These are phyloP conservation scores for Cyberlindnera xylosilytica DNA, from an alignment of 805 yeast genomes.

Conservation along the genomic window DNA sequence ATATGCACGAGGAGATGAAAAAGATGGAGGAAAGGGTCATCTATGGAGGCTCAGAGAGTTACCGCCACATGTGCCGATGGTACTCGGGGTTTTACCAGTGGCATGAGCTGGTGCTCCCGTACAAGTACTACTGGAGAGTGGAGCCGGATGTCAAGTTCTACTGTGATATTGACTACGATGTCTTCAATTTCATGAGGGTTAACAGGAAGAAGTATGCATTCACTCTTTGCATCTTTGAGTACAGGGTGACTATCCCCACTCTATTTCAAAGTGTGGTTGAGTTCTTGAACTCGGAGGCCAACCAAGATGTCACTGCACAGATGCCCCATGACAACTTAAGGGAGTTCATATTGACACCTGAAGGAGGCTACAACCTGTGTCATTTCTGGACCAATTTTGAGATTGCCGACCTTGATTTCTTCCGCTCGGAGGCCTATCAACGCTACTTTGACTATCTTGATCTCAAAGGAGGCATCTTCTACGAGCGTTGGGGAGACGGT, in stretches of 20 bases:
- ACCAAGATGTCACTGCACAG: constrained; percentile 7
- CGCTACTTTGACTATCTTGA: constrained; percentile 72
- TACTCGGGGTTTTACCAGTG: constrained; percentile 83
- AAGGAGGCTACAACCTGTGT: constrained; percentile 74
- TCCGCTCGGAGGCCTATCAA: constrained; percentile 66
- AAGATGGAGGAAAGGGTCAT: constrained; percentile 53
- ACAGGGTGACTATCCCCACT: constrained; percentile 35
- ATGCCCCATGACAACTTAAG: constrained; percentile 59
- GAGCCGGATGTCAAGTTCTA: constrained; percentile 75
- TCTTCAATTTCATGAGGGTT: constrained; percentile 55
- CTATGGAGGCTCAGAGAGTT: constrained; percentile 72
- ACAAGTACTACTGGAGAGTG: constrained; percentile 91
- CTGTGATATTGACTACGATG: constrained; percentile 63
- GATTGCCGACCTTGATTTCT: constrained; percentile 73
- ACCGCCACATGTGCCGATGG: constrained; percentile 89
- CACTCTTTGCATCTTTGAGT: constrained; percentile 74
- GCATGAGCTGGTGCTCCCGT: constrained; percentile 60
- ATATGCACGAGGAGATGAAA: constrained; percentile 62
- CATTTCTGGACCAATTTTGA: constrained; percentile 95
- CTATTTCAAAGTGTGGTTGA: constrained; percentile 61
- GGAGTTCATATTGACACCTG: constrained; percentile 65
- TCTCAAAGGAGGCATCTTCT: constrained; percentile 77
- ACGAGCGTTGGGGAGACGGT: constrained; percentile 92
- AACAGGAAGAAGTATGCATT: constrained; percentile 69
- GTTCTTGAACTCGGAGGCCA: constrained; percentile 9